phyloP scores from a whole-genome alignment of 1,139 yeast genomes.

The Suhomyces coccinellae region DNA sequence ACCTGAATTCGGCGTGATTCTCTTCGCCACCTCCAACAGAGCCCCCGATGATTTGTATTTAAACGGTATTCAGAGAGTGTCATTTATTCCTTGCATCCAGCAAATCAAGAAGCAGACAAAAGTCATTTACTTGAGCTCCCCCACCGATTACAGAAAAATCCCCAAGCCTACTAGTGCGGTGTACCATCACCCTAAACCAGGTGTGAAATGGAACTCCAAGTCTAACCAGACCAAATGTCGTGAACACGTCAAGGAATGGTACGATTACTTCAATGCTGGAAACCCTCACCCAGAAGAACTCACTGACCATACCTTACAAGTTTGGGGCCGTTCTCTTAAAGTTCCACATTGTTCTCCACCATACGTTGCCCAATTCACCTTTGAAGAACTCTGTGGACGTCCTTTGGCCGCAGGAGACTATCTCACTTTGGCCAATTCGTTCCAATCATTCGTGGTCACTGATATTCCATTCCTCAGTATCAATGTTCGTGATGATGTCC shows the following conservation, averaged over 20 bases:
- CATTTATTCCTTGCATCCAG: slow-evolving; percentile 89
- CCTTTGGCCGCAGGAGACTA: slow-evolving; percentile 97
- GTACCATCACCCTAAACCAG: slow-evolving; percentile 73
- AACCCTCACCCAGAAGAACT: slow-evolving; percentile 33
- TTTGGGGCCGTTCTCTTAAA: slow-evolving; percentile 84
- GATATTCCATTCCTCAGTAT: slow-evolving; percentile 87
- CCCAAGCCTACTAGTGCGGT: slow-evolving; percentile 82
- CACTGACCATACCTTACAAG: slow-evolving; percentile 46
- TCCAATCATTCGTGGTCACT: slow-evolving; percentile 77
- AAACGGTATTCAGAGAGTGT: slow-evolving; percentile 89
- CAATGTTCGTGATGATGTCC: slow-evolving; percentile 75
- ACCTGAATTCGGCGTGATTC: slow-evolving; percentile 74
- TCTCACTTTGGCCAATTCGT: slow-evolving; percentile 74
- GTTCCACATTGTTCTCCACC: slow-evolving; percentile 81
- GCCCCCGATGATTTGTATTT: slow-evolving; percentile 91
- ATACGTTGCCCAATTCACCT: slow-evolving; percentile 85
- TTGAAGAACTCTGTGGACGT: slow-evolving; percentile 78
- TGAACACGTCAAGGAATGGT: slow-evolving; percentile 78
- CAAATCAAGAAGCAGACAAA: slow-evolving; percentile 70
- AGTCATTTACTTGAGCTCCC: slow-evolving; percentile 81
- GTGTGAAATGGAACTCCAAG: slow-evolving; percentile 54
- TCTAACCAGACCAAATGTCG: slow-evolving; percentile 51
- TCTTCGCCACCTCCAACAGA: slow-evolving; percentile 92
- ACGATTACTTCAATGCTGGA: slow-evolving; percentile 65
- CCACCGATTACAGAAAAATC: slow-evolving; percentile 89